Conservation (phyloP, 176 grass and related monocot species). For the Avena insularis region DNA sequence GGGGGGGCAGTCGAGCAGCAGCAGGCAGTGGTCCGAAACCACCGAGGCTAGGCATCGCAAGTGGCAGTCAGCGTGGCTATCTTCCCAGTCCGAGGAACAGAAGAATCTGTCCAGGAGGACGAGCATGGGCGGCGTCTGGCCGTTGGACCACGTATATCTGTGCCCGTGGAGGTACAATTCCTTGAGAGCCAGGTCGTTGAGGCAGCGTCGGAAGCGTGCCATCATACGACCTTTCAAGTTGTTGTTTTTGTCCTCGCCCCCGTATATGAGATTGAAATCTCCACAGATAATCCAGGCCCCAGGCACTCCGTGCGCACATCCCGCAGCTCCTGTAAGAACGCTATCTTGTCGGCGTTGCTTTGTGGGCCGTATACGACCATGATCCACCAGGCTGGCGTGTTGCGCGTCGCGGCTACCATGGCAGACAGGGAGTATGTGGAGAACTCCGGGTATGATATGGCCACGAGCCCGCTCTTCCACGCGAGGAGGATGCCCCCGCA, state of each 20-base stretch:
- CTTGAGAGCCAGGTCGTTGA: neutral
- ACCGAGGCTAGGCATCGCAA: too few species aligned
- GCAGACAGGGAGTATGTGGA: neutral
- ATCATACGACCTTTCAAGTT: neutral
- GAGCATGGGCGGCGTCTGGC: neutral
- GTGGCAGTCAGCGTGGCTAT: too few species aligned
- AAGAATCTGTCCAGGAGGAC: neutral
- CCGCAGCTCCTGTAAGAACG: neutral
- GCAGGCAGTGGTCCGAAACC: too few species aligned
- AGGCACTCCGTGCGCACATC: neutral
- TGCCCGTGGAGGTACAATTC: neutral
- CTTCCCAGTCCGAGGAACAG: neutral
- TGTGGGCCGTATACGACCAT: neutral
- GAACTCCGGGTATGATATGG: neutral
- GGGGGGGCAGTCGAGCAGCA: too few species aligned
- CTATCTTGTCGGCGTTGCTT: neutral
- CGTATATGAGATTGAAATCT: neutral
- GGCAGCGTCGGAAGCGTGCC: neutral
- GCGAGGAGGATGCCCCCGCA: neutral
- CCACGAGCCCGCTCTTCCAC: neutral
- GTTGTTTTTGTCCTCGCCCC: neutral
- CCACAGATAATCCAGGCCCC: neutral
- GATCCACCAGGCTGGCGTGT: neutral
- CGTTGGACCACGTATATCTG: neutral
- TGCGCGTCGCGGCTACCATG: neutral